These are phyloP conservation scores for Rubus parviflorus DNA, from an alignment of 306 rosid species.

Conservation along the genomic window DNA sequence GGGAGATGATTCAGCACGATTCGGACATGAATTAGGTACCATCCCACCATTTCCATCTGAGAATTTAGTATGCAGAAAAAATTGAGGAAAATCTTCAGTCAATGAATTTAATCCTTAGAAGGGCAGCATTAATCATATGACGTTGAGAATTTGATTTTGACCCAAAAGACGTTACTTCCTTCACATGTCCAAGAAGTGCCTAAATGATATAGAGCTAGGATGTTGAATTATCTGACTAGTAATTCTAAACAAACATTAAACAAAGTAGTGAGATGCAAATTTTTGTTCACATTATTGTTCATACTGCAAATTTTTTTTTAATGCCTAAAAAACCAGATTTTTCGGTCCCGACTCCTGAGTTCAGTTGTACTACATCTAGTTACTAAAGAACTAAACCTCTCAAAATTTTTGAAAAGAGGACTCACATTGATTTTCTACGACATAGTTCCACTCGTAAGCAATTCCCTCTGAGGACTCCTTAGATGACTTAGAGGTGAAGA, in stretches of 20 bases:
- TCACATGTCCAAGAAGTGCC: not conserved
- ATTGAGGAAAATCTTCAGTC: not conserved
- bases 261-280: not conserved
- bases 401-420: not conserved
- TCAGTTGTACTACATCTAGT: not conserved
- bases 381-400: not conserved
- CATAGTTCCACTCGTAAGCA: conserved; percentile 75
- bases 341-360: not conserved
- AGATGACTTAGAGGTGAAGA: conserved; percentile 66
- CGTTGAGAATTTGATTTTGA: not conserved
- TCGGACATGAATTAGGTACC: conserved; percentile 66
- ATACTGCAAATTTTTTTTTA: not conserved
- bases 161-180: not conserved
- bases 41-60: conserved; percentile 87
- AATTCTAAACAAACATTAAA: not conserved
- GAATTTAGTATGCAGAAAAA: conserved; percentile 21
- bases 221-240: not conserved
- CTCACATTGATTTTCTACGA: conserved; percentile 93
- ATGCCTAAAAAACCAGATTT: not conserved
- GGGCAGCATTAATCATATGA: not conserved
- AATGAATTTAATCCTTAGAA: not conserved
- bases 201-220: not conserved
- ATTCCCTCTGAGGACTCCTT: conserved; percentile 88
- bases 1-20: conserved; percentile 68
- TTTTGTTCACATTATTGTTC: not conserved